phyloP scores from a whole-genome alignment of 2,329 filamentous ascomycete species.

The Xylaria sp. region DNA sequence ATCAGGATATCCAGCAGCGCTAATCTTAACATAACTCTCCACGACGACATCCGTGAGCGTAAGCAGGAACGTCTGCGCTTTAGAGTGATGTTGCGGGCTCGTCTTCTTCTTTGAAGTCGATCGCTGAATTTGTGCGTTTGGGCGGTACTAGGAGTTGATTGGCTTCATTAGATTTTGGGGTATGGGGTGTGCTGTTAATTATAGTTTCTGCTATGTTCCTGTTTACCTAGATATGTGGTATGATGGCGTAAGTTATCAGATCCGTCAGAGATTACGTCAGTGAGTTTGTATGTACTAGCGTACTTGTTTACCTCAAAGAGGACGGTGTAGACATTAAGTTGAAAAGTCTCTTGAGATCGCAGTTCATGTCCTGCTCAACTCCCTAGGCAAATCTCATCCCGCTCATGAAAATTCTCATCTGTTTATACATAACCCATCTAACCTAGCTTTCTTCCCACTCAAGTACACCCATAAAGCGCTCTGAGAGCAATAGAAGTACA shows the following conservation, averaged over 20 bases:
- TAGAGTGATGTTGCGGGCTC: not conserved
- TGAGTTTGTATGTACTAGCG: not conserved
- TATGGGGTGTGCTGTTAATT: not conserved
- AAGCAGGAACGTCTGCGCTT: slow-evolving; percentile 38
- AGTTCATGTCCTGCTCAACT: not conserved
- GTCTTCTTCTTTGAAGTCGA: not conserved
- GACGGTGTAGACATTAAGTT: not conserved
- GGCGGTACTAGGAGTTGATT: too few relatives aligned
- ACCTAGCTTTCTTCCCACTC: not conserved
- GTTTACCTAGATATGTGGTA: not conserved
- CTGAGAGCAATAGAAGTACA: not conserved
- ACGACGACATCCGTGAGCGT: slow-evolving; percentile 32
- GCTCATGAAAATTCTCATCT: not conserved
- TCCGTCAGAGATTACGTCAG: not conserved
- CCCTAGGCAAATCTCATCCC: not conserved
- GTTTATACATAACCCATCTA: not conserved
- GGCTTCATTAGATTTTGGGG: not conserved
- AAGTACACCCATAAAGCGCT: not conserved
- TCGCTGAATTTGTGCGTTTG: slow-evolving; percentile 9
- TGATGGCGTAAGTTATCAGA: too few relatives aligned
- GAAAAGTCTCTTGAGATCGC: not conserved
- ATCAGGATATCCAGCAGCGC: slow-evolving; percentile 35
- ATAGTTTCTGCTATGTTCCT: not conserved
- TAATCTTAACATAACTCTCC: slow-evolving; percentile 36
- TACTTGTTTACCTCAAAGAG: not conserved